Conservation (phyloP, 441 rosid genomes). For the Croton laevigatus region DNA sequence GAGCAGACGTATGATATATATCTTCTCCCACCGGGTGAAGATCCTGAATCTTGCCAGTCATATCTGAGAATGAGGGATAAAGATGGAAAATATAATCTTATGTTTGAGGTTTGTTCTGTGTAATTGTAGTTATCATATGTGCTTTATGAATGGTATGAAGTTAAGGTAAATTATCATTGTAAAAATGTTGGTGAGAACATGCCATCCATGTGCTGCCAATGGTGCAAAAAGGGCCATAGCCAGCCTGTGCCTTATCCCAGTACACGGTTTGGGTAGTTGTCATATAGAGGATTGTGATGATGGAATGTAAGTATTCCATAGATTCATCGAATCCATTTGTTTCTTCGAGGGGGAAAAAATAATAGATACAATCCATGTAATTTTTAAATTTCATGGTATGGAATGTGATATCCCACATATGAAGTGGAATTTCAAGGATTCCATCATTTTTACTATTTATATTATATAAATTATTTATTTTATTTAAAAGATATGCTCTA, state of each 20-base stretch:
- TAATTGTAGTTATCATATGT: constrained; percentile 16
- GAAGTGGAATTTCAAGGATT: too few species aligned
- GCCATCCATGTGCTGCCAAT: background rate
- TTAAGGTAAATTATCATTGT: constrained; percentile 13
- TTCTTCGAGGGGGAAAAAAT: too few species aligned
- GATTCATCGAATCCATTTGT: too few species aligned
- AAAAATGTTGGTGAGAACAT: background rate
- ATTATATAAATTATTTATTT: too few species aligned
- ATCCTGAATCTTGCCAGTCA: constrained; percentile 94
- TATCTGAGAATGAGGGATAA: constrained; percentile 96
- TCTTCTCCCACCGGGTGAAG: constrained; percentile 99
- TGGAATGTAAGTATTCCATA: too few species aligned
- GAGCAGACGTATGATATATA: constrained; percentile 97
- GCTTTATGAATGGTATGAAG: background rate
- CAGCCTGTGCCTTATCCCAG: background rate
- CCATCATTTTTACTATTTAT: too few species aligned
- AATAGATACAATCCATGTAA: too few species aligned
- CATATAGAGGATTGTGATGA: too few species aligned
- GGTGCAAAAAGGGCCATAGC: background rate
- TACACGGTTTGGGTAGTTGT: background rate
- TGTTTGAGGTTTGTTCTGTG: constrained; percentile 84
- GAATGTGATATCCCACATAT: too few species aligned
- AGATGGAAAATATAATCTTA: constrained; percentile 97
- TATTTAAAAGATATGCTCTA: too few species aligned
- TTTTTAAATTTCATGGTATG: too few species aligned